phyloP scores from a whole-genome alignment of 768 basidiomycete species.

The Favolaschia claudopus region DNA sequence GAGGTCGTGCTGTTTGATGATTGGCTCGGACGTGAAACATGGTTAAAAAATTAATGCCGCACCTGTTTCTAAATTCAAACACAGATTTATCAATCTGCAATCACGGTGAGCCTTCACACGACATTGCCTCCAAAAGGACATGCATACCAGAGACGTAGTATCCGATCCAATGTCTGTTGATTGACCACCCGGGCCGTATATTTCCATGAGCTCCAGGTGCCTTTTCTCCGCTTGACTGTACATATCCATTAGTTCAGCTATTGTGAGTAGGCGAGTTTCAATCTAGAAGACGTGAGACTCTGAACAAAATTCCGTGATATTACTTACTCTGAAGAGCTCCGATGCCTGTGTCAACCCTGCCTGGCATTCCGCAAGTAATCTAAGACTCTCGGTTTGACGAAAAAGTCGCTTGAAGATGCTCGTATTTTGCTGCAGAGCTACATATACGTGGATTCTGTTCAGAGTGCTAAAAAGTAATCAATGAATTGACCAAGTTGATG shows the following conservation, averaged over 20 bases:
- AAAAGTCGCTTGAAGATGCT: constrained; percentile 7
- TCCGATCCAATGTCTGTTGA: too few relatives aligned
- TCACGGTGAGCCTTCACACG: not conserved
- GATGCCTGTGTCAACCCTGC: constrained; percentile 7
- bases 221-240: constrained; percentile 1
- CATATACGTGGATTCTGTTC: too few relatives aligned
- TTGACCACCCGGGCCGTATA: not conserved
- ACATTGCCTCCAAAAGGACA: not conserved
- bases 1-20: constrained; percentile 12
- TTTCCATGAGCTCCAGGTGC: not conserved
- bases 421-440: too few relatives aligned
- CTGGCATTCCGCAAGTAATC: constrained; percentile 7
- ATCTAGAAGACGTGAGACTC: not conserved
- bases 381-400: constrained; percentile 9
- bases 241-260: not conserved
- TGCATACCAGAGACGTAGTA: not conserved
- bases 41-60: not conserved
- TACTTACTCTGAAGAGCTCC: constrained; percentile 10
- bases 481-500: too few relatives aligned
- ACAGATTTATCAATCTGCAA: not conserved
- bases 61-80: constrained; percentile 13
- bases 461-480: too few relatives aligned
- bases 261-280: not conserved
- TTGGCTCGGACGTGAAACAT: too few relatives aligned
- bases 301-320: too few relatives aligned